phyloP scores from a whole-genome alignment of 2,329 filamentous ascomycete genomes.

The Cytospora paraplurivora region DNA sequence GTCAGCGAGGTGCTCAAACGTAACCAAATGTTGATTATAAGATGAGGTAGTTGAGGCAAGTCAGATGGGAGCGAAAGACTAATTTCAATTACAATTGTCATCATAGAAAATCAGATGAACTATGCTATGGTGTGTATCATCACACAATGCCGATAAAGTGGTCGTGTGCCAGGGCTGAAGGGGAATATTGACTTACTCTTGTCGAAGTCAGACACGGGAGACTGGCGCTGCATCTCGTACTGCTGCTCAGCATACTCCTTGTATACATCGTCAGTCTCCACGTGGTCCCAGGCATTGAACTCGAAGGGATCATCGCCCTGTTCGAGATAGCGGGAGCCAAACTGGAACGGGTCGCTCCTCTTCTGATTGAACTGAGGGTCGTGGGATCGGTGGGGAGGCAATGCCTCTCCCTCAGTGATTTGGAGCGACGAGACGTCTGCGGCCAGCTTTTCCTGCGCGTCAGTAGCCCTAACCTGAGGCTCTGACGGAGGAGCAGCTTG shows the following conservation, averaged over 20 bases:
- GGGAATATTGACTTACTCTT: constrained; percentile 59
- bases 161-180: not conserved
- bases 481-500: constrained; percentile 27
- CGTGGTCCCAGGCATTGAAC: constrained; percentile 99
- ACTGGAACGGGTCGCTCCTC: constrained; percentile 89
- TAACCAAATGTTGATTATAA: constrained; percentile 19
- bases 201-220: constrained; percentile 91
- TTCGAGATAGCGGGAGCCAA: constrained; percentile 84
- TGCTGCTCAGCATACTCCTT: constrained; percentile 83
- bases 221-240: constrained; percentile 79
- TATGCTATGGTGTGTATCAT: constrained; percentile 65
- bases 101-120: constrained; percentile 69
- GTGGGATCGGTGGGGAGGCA: constrained; percentile 69
- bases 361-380: constrained; percentile 76
- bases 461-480: constrained; percentile 31
- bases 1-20: constrained; percentile 44
- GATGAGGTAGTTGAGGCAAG: constrained; percentile 35
- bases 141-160: constrained; percentile 36
- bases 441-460: constrained; percentile 25
- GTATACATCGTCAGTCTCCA: constrained; percentile 88
- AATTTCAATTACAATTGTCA: constrained; percentile 60
- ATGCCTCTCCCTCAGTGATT: not conserved
- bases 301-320: constrained; percentile 89
- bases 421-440: constrained; percentile 23
- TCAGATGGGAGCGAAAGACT: constrained; percentile 79